Evolutionary conservation across 768 basidiomycete genomes (phyloP), one percentile per base, ranked within the genome.

Genomic region (Steccherinum ochraceum): DNA sequence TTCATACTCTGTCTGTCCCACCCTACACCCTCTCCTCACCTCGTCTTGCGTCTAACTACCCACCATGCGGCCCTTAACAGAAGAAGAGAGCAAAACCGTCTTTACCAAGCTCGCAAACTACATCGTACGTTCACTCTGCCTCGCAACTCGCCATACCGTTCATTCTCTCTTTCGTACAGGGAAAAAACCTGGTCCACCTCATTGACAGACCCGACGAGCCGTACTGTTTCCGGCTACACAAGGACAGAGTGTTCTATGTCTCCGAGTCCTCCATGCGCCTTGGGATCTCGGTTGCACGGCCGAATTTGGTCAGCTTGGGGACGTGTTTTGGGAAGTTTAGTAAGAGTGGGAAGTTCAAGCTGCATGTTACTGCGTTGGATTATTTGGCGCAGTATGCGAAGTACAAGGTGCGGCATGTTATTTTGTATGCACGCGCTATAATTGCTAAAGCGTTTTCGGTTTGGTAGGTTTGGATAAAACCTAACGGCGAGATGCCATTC

Each of bases 401-500:
- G 70, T 91, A 93, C 76, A 99, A 99, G 80, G 96, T 93, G 54
- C 49, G 72, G 18, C 18, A 12, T 49, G 2, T 24, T 18, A 3
- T 26, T 39, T 24, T 43, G n/a, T n/a, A n/a, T n/a, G n/a, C n/a
- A 30, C 24, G 12, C 21, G n/a, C 16, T 21, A 51, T 27, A 51
- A 20, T 45, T 48, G 52, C 16, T 5, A 48, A 30, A 21, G 27
- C 12, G 19, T 46, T 10, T 12, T 16, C n/a, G n/a, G 12, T 24
- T 2, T 23, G n/a, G 3, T 53, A 97, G 95, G 81, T 98, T 16
- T 99, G 96, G 96, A 93, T 99, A 66, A 99, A 99, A 68, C 86
- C 94, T 21, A 95, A 98, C 57, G 96, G 96, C 62, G 96, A 99
- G 71, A 95, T 99, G 86, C 96, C 96, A 1, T 99, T 95, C 77